Conservation (phyloP, 106 monocot genomes). For the Dendrobium officinale region DNA sequence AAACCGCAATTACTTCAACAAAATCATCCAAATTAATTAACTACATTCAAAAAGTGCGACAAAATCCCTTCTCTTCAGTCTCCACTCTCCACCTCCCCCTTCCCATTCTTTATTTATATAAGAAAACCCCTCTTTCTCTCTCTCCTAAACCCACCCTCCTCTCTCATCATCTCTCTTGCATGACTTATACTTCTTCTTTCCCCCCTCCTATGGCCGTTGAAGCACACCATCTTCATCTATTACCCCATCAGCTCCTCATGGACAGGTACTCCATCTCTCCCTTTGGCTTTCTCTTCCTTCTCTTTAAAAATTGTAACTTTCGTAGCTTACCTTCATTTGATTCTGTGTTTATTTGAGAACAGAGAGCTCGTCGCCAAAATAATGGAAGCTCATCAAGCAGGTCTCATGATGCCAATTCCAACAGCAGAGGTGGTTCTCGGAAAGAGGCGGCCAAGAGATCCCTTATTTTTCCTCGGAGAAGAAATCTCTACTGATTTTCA, state of each 20-base stretch:
- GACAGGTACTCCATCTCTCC: neutral
- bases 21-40: neutral
- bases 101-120: neutral
- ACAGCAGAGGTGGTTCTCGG: neutral
- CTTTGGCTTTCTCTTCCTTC: too few species aligned
- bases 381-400: neutral
- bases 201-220: slow-evolving; percentile 47
- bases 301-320: neutral
- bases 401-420: neutral
- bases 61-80: neutral
- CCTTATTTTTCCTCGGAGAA: slow-evolving; percentile 5
- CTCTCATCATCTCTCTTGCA: slow-evolving; percentile 1
- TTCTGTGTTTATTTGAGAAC: neutral
- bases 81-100: neutral
- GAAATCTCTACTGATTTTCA: slow-evolving; percentile 5
- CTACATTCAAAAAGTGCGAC: neutral
- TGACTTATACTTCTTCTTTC: neutral
- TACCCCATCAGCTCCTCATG: slow-evolving; percentile 20
- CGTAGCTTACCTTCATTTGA: neutral
- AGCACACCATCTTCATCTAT: slow-evolving; percentile 45
- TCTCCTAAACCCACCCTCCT: slow-evolving; percentile 1
- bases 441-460: slow-evolving; percentile 4
- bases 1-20: neutral
- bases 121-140: neutral
- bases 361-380: neutral